Evolutionary conservation across 768 basidiomycete species (phyloP).

Genomic region (Melanogaster broomeanus): DNA sequence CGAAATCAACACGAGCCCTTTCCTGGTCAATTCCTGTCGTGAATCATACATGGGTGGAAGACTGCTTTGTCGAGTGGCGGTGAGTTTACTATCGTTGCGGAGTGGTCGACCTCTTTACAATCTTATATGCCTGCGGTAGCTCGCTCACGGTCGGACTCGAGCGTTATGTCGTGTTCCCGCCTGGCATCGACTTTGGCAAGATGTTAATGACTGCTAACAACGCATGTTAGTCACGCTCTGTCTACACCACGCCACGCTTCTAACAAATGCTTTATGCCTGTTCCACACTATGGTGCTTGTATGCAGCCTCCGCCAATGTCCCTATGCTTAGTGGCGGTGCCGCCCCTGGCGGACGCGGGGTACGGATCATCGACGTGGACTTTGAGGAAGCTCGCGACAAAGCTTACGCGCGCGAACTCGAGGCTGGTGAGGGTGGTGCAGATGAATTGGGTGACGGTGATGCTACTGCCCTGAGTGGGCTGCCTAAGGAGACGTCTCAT

Average conservation of each 20-base stretch:
- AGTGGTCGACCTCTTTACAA: not conserved
- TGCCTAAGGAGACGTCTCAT: slow-evolving; percentile 1
- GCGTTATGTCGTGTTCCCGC: slow-evolving; percentile 71
- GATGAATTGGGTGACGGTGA: not conserved
- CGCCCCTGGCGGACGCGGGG: slow-evolving; percentile 30
- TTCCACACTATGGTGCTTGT: not conserved
- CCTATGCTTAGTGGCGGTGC: slow-evolving; percentile 21
- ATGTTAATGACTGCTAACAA: slow-evolving; percentile 31
- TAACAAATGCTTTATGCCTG: not conserved
- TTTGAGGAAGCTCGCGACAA: slow-evolving; percentile 22
- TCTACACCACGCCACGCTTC: not conserved
- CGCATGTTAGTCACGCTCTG: slow-evolving; percentile 10
- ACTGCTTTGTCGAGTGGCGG: slow-evolving; percentile 83
- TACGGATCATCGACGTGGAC: slow-evolving; percentile 23
- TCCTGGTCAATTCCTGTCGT: slow-evolving; percentile 86
- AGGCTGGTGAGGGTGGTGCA: slow-evolving; percentile 8
- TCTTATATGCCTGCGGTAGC: slow-evolving; percentile 6
- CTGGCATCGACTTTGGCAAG: slow-evolving; percentile 62
- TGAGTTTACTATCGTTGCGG: not conserved
- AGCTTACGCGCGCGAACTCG: slow-evolving; percentile 5
- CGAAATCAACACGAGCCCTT: slow-evolving; percentile 72
- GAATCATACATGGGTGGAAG: slow-evolving; percentile 91
- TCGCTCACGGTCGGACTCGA: slow-evolving; percentile 61
- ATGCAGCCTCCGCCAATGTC: slow-evolving; percentile 1
- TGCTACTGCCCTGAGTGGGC: slow-evolving; percentile 3